phyloP scores from a whole-genome alignment of 805 yeast genomes.

The Lipomyces starkeyi region DNA sequence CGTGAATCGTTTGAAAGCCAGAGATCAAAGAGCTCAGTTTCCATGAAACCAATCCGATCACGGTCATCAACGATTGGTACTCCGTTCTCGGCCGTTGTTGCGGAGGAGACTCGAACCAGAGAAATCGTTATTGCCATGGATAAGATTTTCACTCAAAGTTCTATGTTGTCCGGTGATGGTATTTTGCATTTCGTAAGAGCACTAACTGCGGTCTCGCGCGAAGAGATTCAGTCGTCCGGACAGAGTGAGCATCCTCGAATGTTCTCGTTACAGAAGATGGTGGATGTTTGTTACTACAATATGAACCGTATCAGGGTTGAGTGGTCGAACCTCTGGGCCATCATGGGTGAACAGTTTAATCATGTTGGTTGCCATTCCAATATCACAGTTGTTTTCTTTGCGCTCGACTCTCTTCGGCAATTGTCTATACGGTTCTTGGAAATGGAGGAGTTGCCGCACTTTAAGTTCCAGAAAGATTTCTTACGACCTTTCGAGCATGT shows the following conservation, averaged over 20 bases:
- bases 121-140: conserved; percentile 63
- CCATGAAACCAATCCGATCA: conserved; percentile 8
- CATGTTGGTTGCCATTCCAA: conserved; percentile 82
- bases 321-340: conserved; percentile 95
- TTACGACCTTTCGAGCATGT: conserved; percentile 87
- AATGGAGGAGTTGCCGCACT: conserved; percentile 91
- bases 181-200: conserved; percentile 88
- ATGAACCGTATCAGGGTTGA: conserved; percentile 95
- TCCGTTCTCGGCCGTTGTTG: conserved; percentile 42
- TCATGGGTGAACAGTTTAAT: conserved; percentile 88
- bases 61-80: conserved; percentile 19
- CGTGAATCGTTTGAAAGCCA: conserved; percentile 41
- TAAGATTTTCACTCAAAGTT: conserved; percentile 82
- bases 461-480: conserved; percentile 93
- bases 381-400: conserved; percentile 79
- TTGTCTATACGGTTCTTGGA: conserved; percentile 89
- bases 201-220: conserved; percentile 81
- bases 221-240: conserved; percentile 89
- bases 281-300: conserved; percentile 96
- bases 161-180: conserved; percentile 78
- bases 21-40: conserved; percentile 24
- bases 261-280: conserved; percentile 92
- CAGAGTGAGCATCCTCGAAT: conserved; percentile 83
- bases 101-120: conserved; percentile 45
- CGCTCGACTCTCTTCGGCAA: conserved; percentile 92